Conservation (phyloP, 345 rosid species). For the Hirschfeldia incana region DNA sequence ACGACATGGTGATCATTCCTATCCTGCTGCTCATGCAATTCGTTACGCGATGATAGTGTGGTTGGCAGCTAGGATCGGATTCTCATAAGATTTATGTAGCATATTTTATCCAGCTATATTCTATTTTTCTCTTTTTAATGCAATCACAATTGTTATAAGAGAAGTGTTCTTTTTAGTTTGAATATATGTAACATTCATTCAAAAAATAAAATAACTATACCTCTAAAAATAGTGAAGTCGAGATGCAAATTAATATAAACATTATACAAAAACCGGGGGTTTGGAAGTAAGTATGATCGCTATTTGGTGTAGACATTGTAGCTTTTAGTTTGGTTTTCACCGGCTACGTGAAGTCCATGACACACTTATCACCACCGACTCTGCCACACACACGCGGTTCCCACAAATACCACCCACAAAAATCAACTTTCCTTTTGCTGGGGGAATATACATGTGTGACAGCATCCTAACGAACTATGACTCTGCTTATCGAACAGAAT, state of each 20-base stretch:
- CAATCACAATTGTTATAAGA: no score
- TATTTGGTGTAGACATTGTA: conserved; percentile 1
- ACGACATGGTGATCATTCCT: background rate
- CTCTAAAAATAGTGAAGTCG: background rate
- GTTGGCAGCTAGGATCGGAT: background rate
- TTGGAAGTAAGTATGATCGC: conserved; percentile 5
- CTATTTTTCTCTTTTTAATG: background rate
- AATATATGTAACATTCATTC: background rate
- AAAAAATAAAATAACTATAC: background rate
- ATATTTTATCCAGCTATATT: background rate
- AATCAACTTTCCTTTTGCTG: background rate
- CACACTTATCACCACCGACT: background rate
- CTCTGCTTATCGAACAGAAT: conserved; percentile 34
- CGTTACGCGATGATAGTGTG: no score
- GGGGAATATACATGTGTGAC: conserved; percentile 8
- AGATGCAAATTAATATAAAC: background rate
- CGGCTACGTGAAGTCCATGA: conserved; percentile 36
- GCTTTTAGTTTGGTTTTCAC: conserved; percentile 3
- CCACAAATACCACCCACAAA: conserved; percentile 20
- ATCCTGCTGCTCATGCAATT: background rate
- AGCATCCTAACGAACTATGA: conserved; percentile 12
- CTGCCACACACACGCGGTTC: conserved; percentile 15
- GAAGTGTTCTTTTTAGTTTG: no score
- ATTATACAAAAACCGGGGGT: background rate
- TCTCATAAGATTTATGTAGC: background rate